Base-by-base conservation (phyloP, 129 eudicot species). In the Flaveria linearis region DNA sequence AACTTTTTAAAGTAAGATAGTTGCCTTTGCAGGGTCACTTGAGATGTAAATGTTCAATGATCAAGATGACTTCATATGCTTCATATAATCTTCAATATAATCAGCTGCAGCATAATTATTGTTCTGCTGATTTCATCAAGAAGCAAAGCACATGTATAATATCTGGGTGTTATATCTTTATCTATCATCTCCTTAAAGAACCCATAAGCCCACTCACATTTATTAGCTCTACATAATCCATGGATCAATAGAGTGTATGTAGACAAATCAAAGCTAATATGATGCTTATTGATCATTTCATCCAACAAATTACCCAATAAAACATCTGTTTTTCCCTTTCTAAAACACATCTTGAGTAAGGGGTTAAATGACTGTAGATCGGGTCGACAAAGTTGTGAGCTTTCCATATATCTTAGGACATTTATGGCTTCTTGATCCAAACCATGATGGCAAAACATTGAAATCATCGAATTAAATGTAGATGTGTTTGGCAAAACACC, bases 391-490 rank as follows among this genome's bases (percentile, higher is more conserved):
- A 68, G 49, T 42, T 69, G 42, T 8, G 56, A 77, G 65, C 42
- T 74, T 67, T 86, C 90, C 87, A 94, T 67, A 18, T 57, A 80
- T 73, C 14, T 70, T 9, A 94, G 79, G 56, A 82, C 80, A 60
- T 80, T 61, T 20, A 87, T 11, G 0, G 98, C 98, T 73, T 79
- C 84, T 55, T 84, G 55, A 69, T 84, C 93, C 75, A 57, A 73
- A 50, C 69, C 85, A 78, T 84, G 93, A 73, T 85, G 90, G 36
- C 98, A 91, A 82, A 89, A 81, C 97, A 94, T 85, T 2, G 89
- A 78, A 65, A 94, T 94, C 86, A 91, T 83, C 5, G 97, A 67
- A 75, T 94, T 94, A 85, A 83, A 94, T 7, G 97, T 91, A 10
- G 96, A 89, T 9, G 92, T 86, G 73, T 75, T 87, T 0, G 92